phyloP scores from a whole-genome alignment of 495 filamentous ascomycete genomes.

The Venustampulla echinocandica region DNA sequence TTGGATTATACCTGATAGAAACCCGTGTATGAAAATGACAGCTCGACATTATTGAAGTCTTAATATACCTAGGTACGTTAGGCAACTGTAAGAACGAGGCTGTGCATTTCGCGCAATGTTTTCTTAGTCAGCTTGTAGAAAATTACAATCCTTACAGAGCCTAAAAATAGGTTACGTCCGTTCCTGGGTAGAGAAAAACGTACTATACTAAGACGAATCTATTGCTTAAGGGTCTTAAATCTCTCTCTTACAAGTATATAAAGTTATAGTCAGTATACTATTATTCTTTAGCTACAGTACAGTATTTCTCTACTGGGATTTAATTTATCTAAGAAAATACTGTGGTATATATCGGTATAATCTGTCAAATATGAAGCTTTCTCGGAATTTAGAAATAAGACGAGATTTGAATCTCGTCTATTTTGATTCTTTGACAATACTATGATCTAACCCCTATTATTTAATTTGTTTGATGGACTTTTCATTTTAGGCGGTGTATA shows the following conservation, averaged over 20 bases:
- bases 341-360: too few relatives aligned
- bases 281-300: not conserved
- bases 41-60: not conserved
- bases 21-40: not conserved
- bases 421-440: too few relatives aligned
- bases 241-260: not conserved
- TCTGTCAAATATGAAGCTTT: too few relatives aligned
- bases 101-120: not conserved
- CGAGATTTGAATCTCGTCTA: too few relatives aligned
- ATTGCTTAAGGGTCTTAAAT: not conserved
- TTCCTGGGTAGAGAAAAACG: not conserved
- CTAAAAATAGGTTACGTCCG: not conserved
- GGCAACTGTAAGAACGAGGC: not conserved
- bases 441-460: too few relatives aligned
- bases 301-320: not conserved
- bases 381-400: too few relatives aligned
- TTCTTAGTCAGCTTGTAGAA: not conserved
- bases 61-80: not conserved
- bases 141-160: not conserved
- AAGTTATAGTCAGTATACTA: not conserved
- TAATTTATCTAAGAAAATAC: not conserved
- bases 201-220: not conserved
- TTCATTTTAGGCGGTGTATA: too few relatives aligned
- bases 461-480: too few relatives aligned
- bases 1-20: not conserved